A percentile compares a stretch with the other conserved stretches of the same genome.
Evolutionary conservation across 225 moss, liverwort and hornwort genomes (phyloP).

Genomic region (Lunularia cruciata): DNA sequence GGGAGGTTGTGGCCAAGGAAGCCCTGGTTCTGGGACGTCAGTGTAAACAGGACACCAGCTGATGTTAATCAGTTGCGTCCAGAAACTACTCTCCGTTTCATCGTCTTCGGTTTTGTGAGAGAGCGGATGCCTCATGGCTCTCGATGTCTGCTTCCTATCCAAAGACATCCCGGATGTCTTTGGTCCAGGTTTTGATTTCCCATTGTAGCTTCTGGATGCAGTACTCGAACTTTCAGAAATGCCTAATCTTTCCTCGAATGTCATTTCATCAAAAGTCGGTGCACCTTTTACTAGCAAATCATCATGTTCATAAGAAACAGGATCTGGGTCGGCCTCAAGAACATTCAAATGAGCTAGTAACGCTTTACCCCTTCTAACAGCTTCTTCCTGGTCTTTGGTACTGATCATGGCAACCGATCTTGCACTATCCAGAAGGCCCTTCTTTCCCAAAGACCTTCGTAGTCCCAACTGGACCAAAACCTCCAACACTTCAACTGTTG

Average conservation of each 20-base stretch:
- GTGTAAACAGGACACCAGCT: constrained; percentile 77
- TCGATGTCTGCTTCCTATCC: constrained; percentile 2
- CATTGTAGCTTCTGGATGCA: not conserved
- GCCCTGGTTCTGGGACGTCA: constrained; percentile 48
- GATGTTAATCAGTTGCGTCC: constrained; percentile 69
- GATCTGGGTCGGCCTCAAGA: constrained; percentile 41
- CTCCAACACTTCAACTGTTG: constrained; percentile 52
- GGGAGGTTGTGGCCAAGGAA: constrained; percentile 63
- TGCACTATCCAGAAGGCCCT: constrained; percentile 76
- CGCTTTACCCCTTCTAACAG: constrained; percentile 65
- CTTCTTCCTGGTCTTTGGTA: constrained; percentile 57
- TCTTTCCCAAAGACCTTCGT: constrained; percentile 62
- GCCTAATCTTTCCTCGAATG: constrained; percentile 18
- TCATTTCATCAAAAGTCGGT: constrained; percentile 11
- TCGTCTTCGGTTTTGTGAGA: constrained; percentile 35
- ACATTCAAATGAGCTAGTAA: constrained; percentile 64
- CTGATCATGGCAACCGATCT: constrained; percentile 81
- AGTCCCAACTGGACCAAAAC: constrained; percentile 66
- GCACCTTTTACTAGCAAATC: constrained; percentile 7
- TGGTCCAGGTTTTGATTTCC: not conserved
- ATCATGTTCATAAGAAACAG: constrained; percentile 27
- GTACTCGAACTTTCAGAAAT: not conserved
- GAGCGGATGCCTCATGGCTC: constrained; percentile 17
- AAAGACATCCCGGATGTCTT: not conserved
- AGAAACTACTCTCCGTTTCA: constrained; percentile 57